Conservation (phyloP, 1,139 yeast genomes). For the Candida mesenterica region DNA sequence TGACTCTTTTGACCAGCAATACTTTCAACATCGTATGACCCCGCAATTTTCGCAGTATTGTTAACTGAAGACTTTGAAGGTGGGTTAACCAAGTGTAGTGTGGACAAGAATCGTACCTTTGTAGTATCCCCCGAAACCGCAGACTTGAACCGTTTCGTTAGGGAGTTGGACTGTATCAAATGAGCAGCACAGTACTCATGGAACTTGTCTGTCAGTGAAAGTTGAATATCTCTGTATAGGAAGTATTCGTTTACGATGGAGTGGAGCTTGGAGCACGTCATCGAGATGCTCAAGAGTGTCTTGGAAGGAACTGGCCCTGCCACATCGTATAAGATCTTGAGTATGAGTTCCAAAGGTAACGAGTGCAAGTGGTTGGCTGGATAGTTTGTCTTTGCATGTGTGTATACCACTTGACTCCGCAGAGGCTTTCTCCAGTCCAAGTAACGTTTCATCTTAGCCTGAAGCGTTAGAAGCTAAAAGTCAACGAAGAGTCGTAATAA, state of each 20-base stretch:
- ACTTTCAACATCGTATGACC: conserved; percentile 35
- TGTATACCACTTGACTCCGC: too few species aligned
- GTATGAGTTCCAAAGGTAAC: conserved; percentile 43
- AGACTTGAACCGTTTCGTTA: conserved; percentile 16
- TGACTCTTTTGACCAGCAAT: conserved; percentile 16
- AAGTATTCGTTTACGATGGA: conserved; percentile 34
- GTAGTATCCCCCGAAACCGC: conserved; percentile 3
- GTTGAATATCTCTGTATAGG: conserved; percentile 32
- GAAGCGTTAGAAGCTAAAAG: too few species aligned
- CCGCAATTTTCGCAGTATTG: conserved; percentile 35
- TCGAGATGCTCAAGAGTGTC: conserved; percentile 29
- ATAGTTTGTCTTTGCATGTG: conserved; percentile 16
- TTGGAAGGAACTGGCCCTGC: conserved; percentile 10
- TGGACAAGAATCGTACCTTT: conserved; percentile 20
- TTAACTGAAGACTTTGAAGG: conserved; percentile 27
- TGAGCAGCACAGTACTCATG: conserved; percentile 32
- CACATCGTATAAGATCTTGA: conserved; percentile 30
- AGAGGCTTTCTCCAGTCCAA: conserved; percentile 33
- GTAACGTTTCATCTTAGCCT: too few species aligned
- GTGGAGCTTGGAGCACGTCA: conserved; percentile 37
- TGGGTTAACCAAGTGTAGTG: conserved; percentile 33
- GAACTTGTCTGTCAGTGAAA: conserved; percentile 28
- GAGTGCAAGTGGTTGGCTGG: conserved; percentile 32
- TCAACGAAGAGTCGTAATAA: too few species aligned
- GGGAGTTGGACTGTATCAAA: conserved; percentile 16